Conservation (phyloP, 352 stramenopile genomes). For the Phytophthora ohioensis region DNA sequence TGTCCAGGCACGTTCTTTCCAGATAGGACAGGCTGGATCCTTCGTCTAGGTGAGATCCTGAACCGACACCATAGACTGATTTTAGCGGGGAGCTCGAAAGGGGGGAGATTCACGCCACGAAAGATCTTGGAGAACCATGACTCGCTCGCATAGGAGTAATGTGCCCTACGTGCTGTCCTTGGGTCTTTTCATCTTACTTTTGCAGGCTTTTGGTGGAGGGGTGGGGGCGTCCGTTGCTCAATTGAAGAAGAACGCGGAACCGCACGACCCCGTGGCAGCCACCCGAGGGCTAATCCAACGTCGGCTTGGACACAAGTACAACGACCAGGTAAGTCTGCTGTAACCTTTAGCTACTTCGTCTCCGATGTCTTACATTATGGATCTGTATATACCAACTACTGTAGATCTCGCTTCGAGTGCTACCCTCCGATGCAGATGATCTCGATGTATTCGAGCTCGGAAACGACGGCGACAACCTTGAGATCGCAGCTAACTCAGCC, state of each 20-base stretch:
- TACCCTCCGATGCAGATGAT: conserved; percentile 47
- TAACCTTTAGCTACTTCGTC: not conserved
- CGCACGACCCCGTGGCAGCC: conserved; percentile 62
- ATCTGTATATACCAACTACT: too few species aligned
- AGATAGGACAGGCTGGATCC: conserved; percentile 8
- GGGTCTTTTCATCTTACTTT: conserved; percentile 18
- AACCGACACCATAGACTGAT: conserved; percentile 29
- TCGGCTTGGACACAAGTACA: conserved; percentile 60
- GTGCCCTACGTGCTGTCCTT: not conserved
- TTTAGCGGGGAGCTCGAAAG: conserved; percentile 12
- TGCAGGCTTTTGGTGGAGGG: conserved; percentile 5
- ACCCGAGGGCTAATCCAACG: conserved; percentile 60
- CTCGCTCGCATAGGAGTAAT: conserved; percentile 1
- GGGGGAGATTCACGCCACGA: not conserved
- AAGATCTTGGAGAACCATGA: conserved; percentile 28
- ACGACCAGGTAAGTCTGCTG: conserved; percentile 29
- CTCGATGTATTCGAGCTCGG: conserved; percentile 75
- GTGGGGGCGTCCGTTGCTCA: conserved; percentile 21
- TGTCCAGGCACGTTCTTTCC: conserved; percentile 3
- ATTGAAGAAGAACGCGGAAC: conserved; percentile 38
- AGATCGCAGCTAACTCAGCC: conserved; percentile 61
- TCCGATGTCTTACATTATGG: too few species aligned
- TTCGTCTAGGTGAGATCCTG: conserved; percentile 11
- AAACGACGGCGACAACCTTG: conserved; percentile 53
- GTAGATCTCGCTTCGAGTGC: conserved; percentile 66